Percentiles rank a stretch among this genome's conserved stretches.
phyloP scores from a whole-genome alignment of 805 yeast species.

The Zygoascus bituminiphila region DNA sequence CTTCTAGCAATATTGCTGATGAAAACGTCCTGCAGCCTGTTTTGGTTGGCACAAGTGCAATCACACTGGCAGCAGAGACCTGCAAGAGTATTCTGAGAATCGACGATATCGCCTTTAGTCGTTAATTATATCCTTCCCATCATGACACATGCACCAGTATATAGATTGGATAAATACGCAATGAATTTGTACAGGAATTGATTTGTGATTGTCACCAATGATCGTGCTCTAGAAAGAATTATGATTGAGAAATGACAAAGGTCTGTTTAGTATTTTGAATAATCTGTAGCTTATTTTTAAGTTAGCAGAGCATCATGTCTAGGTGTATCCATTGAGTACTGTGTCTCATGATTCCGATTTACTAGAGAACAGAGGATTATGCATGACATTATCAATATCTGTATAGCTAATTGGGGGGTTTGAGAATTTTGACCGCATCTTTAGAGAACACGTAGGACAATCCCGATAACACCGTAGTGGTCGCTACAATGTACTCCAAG shows the following conservation, averaged over 20 bases:
- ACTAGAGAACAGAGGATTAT: no score
- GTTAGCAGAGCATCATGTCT: no score
- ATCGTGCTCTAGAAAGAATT: no score
- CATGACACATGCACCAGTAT: no score
- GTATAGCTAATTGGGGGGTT: background rate
- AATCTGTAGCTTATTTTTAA: background rate
- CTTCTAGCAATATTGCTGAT: slow-evolving; percentile 80
- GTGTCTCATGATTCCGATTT: no score
- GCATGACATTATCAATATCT: no score
- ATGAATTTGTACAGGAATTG: background rate
- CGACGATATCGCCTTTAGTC: slow-evolving; percentile 91
- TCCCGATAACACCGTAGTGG: slow-evolving; percentile 74
- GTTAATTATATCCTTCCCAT: no score
- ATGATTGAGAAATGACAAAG: no score
- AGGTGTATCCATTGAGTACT: no score
- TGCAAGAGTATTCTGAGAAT: slow-evolving; percentile 93
- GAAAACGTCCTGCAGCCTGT: slow-evolving; percentile 97
- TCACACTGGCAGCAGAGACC: slow-evolving; percentile 90
- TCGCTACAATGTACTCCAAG: slow-evolving; percentile 43
- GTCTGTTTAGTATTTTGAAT: background rate
- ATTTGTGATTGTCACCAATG: no score
- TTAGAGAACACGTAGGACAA: slow-evolving; percentile 64
- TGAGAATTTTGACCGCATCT: slow-evolving; percentile 54
- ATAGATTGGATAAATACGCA: background rate
- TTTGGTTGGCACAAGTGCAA: slow-evolving; percentile 87